phyloP scores from a whole-genome alignment of 2,329 filamentous ascomycete species.

The Calonectria honghensis region DNA sequence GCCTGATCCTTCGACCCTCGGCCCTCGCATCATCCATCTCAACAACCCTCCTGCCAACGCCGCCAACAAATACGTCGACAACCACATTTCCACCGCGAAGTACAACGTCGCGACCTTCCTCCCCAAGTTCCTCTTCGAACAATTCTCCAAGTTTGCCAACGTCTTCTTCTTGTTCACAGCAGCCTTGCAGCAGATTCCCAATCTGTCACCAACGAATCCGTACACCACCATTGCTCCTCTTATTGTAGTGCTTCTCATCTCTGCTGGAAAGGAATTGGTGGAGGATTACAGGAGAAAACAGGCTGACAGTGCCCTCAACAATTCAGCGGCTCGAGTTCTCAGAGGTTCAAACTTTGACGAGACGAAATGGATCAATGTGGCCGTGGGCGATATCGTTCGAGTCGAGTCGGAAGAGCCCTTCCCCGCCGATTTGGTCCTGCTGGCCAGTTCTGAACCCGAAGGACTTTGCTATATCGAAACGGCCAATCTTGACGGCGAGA shows the following conservation, averaged over 20 bases:
- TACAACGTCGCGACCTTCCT: slow-evolving; percentile 96
- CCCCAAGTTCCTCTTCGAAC: slow-evolving; percentile 97
- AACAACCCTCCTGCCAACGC: slow-evolving; percentile 97
- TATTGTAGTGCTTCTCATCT: slow-evolving; percentile 92
- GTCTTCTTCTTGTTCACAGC: slow-evolving; percentile 99
- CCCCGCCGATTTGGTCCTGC: slow-evolving; percentile 91
- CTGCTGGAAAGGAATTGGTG: slow-evolving; percentile 93
- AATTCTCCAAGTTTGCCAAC: slow-evolving; percentile 99
- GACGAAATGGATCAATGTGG: slow-evolving; percentile 94
- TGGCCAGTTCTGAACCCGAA: slow-evolving; percentile 97
- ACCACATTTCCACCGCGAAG: slow-evolving; percentile 97
- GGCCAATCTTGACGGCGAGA: slow-evolving; percentile 97
- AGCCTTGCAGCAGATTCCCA: slow-evolving; percentile 93
- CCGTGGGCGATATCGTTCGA: slow-evolving; percentile 92
- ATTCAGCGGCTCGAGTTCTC: slow-evolving; percentile 88
- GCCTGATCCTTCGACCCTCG: slow-evolving; percentile 91
- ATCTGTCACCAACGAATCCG: slow-evolving; percentile 93
- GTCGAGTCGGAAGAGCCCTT: slow-evolving; percentile 97
- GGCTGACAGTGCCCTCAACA: slow-evolving; percentile 91
- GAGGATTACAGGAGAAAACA: slow-evolving; percentile 94
- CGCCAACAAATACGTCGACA: slow-evolving; percentile 93
- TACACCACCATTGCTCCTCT: slow-evolving; percentile 99
- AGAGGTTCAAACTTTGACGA: slow-evolving; percentile 90
- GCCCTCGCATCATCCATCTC: slow-evolving; percentile 93
- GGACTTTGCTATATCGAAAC: slow-evolving; percentile 99